Evolutionary conservation across 495 filamentous ascomycete species (phyloP), one percentile per base, ranked within the genome.

Genomic region (Hypoxylon crocopeplum): DNA sequence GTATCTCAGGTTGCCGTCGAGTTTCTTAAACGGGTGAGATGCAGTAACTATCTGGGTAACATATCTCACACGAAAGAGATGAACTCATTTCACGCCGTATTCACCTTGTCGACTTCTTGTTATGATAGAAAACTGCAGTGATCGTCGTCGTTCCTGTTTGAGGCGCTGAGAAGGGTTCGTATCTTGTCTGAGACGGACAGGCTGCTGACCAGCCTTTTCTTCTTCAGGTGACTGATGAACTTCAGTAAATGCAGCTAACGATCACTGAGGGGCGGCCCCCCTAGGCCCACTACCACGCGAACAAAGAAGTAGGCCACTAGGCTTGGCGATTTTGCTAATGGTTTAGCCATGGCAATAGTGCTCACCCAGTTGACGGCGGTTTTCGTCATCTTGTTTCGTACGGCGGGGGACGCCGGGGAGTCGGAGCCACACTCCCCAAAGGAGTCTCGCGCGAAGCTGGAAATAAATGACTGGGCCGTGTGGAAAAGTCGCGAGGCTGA

Each of bases 201-300:
- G 29, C 50, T 33, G 36, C 41, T 30, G 16, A 37, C 42, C 41
- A 64, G 48, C 54, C 60, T 54, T 41, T 56, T 12, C 53, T 49
- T 53, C 48, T 49, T 49, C 48, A 38, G 54, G 49, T 44, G 42
- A 53, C 25, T 36, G 48, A 33, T 44, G 55, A 56, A 51, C 54
- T 40, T 54, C 29, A 57, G 39, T 30, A 47, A 59, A 59, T 51
- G 61, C 55, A 59, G 45, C 60, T 55, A 59, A 50, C 22, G 37
- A 45, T 34, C 38, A 47, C 39, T 34, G 54, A 55, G 55, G 55
- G 49, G 45, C 33, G 15, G n/a, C 10, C 13, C 3, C 8, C 17
- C 17, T n/a, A n/a, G 57, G 37, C 49, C 49, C 45, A 59, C 50
- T 59, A 54, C 61, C 61, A 64, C 61, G 61, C 61, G 61, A 59